phyloP scores from a whole-genome alignment of 2,329 filamentous ascomycete genomes.

The Trichocomaceae sp. region DNA sequence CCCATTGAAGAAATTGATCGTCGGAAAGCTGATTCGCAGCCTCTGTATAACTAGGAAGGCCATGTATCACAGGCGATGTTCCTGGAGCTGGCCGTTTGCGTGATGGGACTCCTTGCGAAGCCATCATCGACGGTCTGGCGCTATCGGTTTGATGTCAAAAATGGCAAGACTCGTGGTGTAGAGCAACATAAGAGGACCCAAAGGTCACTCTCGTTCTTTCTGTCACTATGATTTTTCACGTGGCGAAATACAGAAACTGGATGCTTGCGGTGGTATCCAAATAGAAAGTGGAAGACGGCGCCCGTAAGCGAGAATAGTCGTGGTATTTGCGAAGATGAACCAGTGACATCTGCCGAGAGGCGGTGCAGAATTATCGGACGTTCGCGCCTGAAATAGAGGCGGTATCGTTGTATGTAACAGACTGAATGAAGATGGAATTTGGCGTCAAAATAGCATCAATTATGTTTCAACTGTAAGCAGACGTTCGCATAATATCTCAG shows the following conservation, averaged over 20 bases:
- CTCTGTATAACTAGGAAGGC: conserved; percentile 42
- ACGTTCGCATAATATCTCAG: background rate
- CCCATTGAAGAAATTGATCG: conserved; percentile 53
- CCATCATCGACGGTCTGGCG: conserved; percentile 22
- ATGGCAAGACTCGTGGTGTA: background rate
- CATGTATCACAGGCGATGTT: conserved; percentile 56
- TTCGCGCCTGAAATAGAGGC: background rate
- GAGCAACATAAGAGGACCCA: conserved; percentile 11
- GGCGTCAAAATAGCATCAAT: background rate
- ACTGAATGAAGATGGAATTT: background rate
- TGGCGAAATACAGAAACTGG: background rate
- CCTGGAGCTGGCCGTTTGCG: conserved; percentile 72
- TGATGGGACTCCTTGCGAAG: conserved; percentile 35
- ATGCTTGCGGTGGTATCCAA: background rate
- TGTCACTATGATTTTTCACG: background rate
- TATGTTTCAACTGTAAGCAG: background rate
- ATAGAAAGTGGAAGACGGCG: background rate
- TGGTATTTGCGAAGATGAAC: background rate
- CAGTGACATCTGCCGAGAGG: background rate
- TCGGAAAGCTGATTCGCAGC: conserved; percentile 41
- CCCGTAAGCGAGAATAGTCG: background rate
- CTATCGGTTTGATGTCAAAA: background rate
- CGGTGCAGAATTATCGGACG: background rate
- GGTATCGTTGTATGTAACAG: background rate
- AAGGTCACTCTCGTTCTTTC: conserved; percentile 8